Base-by-base conservation (phyloP, 2,329 filamentous ascomycete species). In the Verticillium longisporum region DNA sequence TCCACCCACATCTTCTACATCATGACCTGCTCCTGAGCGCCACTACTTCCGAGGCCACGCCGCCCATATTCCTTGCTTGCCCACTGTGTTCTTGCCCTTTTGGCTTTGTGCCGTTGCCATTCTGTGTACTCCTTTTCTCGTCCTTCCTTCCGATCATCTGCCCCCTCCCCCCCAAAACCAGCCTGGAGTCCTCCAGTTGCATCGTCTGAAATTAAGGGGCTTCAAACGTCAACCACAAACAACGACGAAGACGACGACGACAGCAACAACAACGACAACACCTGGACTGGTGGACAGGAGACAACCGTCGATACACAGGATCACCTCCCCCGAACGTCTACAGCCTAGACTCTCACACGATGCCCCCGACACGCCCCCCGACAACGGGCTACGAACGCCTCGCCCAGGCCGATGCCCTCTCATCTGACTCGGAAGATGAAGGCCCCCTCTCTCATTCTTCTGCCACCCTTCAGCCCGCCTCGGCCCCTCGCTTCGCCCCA, bases 311-410 rank as follows among this genome's bases (percentile, higher is more conserved):
- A 26, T 2, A 26, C 26, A 26, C 26, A 3, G 3, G 3, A 26
- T 26, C 26, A 26, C 26, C 26, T 26, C 26, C 26, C 26, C 26
- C 26, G 26, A 36, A 38, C 55, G 55, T 21, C 34, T 15, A 14
- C n/a, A 38, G 15, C 11, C 32, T 34, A 56, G 32, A 34, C 34
- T 14, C 21, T 15, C 61, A 62, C 67, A 78, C 70, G 65, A 91
- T 91, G 88, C 82, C 88, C 69, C 86, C 84, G 72, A 79, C 79
- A 64, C 83, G 88, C 61, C 90, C 88, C 64, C 82, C 88, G 62
- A 90, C 88, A 54, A 93, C 91, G 65, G 91, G 91, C 74, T 95
- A 95, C 77, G 90, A 92, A 75, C 89, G 89, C 71, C 87, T 95
- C 62, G 88, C 90, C 65, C 91, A 95, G 76, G 90, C 90, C 67